These are phyloP conservation scores for Teratosphaeria viscida DNA, from an alignment of 2,329 filamentous ascomycete species.

Conservation along the genomic window DNA sequence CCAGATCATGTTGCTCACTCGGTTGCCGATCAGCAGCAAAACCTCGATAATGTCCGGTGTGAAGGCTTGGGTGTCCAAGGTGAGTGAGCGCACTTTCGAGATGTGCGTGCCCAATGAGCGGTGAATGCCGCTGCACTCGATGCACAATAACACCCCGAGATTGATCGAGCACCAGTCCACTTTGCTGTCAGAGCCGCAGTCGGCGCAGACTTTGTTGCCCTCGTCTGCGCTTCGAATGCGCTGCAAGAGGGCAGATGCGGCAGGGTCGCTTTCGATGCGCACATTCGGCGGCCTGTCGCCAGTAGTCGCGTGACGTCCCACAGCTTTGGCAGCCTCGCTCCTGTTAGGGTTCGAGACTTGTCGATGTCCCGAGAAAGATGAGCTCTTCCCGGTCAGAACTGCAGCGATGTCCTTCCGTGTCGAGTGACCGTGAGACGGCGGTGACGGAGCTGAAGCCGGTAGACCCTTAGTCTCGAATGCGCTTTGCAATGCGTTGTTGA, in stretches of 20 bases:
- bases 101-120: slow-evolving; percentile 94
- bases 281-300: slow-evolving; percentile 71
- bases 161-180: slow-evolving; percentile 99
- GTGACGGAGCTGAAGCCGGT: slow-evolving; percentile 31
- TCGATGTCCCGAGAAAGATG: slow-evolving; percentile 53
- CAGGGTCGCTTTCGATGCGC: slow-evolving; percentile 65
- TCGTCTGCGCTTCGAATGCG: slow-evolving; percentile 82
- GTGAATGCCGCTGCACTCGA: slow-evolving; percentile 96
- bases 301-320: slow-evolving; percentile 79
- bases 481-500: slow-evolving; percentile 95
- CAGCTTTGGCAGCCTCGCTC: slow-evolving; percentile 41
- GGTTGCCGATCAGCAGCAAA: slow-evolving; percentile 80
- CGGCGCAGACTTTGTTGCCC: slow-evolving; percentile 86
- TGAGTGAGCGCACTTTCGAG: slow-evolving; percentile 90
- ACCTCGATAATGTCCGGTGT: slow-evolving; percentile 95
- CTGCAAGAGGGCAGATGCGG: slow-evolving; percentile 68
- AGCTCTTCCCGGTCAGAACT: slow-evolving; percentile 83
- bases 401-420: slow-evolving; percentile 74
- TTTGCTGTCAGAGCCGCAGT: slow-evolving; percentile 83
- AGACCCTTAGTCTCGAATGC: slow-evolving; percentile 68
- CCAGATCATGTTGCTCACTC: slow-evolving; percentile 94
- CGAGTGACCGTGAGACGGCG: slow-evolving; percentile 32
- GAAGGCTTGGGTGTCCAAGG: slow-evolving; percentile 90
- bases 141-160: slow-evolving; percentile 88
- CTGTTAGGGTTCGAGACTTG: slow-evolving; percentile 32